These are phyloP conservation scores for Globisporangium solare DNA, from an alignment of 352 stramenopile genomes.

Conservation along the genomic window DNA sequence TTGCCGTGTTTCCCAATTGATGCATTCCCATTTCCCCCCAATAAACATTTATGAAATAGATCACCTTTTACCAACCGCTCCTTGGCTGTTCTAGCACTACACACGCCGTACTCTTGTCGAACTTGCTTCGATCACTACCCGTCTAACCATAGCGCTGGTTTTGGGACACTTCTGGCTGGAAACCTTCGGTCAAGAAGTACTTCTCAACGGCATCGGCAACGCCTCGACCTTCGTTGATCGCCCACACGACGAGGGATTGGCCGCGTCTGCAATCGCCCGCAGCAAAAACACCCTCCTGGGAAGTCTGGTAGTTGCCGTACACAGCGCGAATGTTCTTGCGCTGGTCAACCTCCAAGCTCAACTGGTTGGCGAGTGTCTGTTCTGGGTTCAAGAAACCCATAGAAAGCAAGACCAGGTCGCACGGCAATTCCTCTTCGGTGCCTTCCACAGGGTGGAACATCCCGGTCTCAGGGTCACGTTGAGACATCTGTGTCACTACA, in stretches of 20 bases:
- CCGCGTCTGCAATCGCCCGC: conserved; percentile 96
- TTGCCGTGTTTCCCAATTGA: not conserved
- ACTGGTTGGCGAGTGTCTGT: conserved; percentile 82
- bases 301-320: conserved; percentile 94
- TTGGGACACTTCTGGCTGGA: conserved; percentile 74
- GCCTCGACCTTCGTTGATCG: conserved; percentile 96
- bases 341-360: conserved; percentile 92
- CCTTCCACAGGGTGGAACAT: conserved; percentile 59
- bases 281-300: conserved; percentile 94
- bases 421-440: conserved; percentile 92
- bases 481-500: conserved; percentile 49
- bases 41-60: conserved; percentile 9
- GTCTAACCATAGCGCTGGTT: conserved; percentile 71
- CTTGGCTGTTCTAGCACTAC: conserved; percentile 9
- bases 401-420: conserved; percentile 93
- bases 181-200: conserved; percentile 77
- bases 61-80: conserved; percentile 1
- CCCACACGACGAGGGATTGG: conserved; percentile 98
- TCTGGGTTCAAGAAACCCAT: conserved; percentile 98
- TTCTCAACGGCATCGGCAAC: conserved; percentile 86
- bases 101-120: not conserved
- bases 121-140: not conserved
- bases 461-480: conserved; percentile 72
- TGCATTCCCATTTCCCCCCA: not conserved
- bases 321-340: conserved; percentile 91